phyloP scores from a whole-genome alignment of 2,329 filamentous ascomycete genomes.

The Cercospora sp. region DNA sequence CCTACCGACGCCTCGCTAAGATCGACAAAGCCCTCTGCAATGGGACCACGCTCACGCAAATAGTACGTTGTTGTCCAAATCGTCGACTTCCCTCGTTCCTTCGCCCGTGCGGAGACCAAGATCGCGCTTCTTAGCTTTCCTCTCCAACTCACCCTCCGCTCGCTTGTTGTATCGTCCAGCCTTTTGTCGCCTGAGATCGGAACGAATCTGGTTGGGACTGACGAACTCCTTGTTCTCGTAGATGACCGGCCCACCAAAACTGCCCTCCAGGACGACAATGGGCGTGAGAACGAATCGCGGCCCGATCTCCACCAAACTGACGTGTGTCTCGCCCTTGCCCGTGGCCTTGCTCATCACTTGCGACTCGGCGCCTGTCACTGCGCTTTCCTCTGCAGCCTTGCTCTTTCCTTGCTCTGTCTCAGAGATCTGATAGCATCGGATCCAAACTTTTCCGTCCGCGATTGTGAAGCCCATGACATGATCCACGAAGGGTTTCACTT shows the following conservation, averaged over 20 bases:
- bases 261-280: conserved; percentile 91
- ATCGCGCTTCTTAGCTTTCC: conserved; percentile 70
- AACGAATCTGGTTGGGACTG: conserved; percentile 84
- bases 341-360: conserved; percentile 42
- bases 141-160: conserved; percentile 71
- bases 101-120: conserved; percentile 73
- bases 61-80: conserved; percentile 72
- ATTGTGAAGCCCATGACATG: conserved; percentile 91
- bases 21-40: neutral
- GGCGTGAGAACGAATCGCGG: conserved; percentile 90
- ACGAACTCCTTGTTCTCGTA: conserved; percentile 99
- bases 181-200: conserved; percentile 74
- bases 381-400: conserved; percentile 41
- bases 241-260: conserved; percentile 92
- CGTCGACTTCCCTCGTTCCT: conserved; percentile 62
- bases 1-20: conserved; percentile 14
- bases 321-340: conserved; percentile 63
- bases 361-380: conserved; percentile 42
- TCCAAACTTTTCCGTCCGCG: conserved; percentile 92
- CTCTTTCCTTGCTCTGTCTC: conserved; percentile 69
- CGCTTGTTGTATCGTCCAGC: conserved; percentile 75
- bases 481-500: conserved; percentile 94
- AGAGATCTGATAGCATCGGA: conserved; percentile 89
- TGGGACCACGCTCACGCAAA: conserved; percentile 63
- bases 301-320: conserved; percentile 88